Evolutionary conservation across 2,329 filamentous ascomycete genomes (phyloP), one percentile per base, ranked within the genome.

Genomic region (Fusarium domesticum): DNA sequence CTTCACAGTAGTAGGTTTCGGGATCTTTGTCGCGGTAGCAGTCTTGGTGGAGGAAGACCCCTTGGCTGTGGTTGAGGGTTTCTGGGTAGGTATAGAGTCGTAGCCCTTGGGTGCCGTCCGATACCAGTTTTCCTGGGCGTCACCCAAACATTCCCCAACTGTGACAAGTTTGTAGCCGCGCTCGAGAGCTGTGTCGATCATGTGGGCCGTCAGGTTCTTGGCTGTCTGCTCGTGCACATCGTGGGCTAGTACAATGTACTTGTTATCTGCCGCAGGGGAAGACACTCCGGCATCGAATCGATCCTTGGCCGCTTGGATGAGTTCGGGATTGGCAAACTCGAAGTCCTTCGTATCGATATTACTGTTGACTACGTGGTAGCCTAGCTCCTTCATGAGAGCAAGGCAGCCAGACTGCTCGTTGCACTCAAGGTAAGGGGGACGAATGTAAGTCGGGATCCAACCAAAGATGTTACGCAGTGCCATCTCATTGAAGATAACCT

Each of bases 301-400:
- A 10, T 64, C 56, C 50, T 78, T 71, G 42, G 71, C 72, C 19
- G 66, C 59, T 46, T 71, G 65, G 51, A 81, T 80, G 49, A 72
- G 69, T 33, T 72, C 63, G 2, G 76, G 69, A 7, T 65, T 65
- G 44, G 73, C 69, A 53, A 80, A 73, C 54, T 77, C 67, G 57
- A 78, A 83, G 62, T 83, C 80, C 50, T 81, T 76, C 14, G 80
- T 83, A 58, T 84, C 80, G 11, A 83, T 62, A 56, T 81, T 75
- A 53, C 75, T 77, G 56, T 76, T 77, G 46, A 76, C 68, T 50
- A 80, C 62, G 56, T 81, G 77, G 62, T 82, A 83, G 32, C 74
- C 75, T 19, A 80, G 59, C 18, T 53, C 52, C 3, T 51, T 58
- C 53, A 73, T 53, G 20, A 66, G 57, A 4, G 53, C 50, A 33